These are phyloP conservation scores for Triticum timopheevii DNA, from an alignment of 176 grass and related monocot species.

Conservation along the genomic window DNA sequence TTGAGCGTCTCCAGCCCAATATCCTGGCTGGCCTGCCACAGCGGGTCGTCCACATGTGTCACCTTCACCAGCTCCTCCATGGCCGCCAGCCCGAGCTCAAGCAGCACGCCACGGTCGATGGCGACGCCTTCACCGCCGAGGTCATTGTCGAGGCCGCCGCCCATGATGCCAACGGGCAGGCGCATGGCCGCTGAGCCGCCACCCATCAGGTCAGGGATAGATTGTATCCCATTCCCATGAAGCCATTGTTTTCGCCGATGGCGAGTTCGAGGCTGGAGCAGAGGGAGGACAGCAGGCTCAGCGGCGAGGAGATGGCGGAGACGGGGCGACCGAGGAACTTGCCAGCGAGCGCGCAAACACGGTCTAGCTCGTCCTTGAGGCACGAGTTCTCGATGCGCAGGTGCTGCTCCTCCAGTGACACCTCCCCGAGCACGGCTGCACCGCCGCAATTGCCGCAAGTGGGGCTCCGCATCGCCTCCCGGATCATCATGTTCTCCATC, in stretches of 20 bases:
- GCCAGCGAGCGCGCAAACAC: conserved; percentile 77
- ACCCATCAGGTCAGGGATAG: conserved; percentile 53
- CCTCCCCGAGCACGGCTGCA: conserved; percentile 70
- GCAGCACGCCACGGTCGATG: conserved; percentile 51
- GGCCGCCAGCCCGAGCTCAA: conserved; percentile 71
- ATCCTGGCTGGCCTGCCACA: conserved; percentile 51
- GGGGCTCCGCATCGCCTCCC: conserved; percentile 84
- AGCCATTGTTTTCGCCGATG: conserved; percentile 48
- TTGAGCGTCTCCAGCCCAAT: conserved; percentile 55
- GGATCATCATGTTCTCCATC: conserved; percentile 86
- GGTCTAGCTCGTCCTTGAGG: conserved; percentile 89
- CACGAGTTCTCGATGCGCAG: conserved; percentile 92
- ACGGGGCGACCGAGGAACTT: conserved; percentile 83
- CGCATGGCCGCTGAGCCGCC: conserved; percentile 33
- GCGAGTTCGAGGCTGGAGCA: conserved; percentile 74
- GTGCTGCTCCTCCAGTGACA: conserved; percentile 88
- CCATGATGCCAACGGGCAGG: conserved; percentile 17
- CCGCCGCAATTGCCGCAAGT: conserved; percentile 77
- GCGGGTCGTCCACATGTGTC: conserved; percentile 73
- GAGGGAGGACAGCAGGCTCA: conserved; percentile 28
- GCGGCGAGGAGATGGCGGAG: conserved; percentile 34
- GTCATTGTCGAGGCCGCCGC: conserved; percentile 28
- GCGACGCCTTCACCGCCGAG: not conserved
- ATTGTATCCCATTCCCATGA: conserved; percentile 42
- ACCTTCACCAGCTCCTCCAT: conserved; percentile 91